A percentile compares a stretch with the other conserved stretches of the same genome.
phyloP scores from a whole-genome alignment of 139 green algal species.

The Edaphochlamys debaryana region DNA sequence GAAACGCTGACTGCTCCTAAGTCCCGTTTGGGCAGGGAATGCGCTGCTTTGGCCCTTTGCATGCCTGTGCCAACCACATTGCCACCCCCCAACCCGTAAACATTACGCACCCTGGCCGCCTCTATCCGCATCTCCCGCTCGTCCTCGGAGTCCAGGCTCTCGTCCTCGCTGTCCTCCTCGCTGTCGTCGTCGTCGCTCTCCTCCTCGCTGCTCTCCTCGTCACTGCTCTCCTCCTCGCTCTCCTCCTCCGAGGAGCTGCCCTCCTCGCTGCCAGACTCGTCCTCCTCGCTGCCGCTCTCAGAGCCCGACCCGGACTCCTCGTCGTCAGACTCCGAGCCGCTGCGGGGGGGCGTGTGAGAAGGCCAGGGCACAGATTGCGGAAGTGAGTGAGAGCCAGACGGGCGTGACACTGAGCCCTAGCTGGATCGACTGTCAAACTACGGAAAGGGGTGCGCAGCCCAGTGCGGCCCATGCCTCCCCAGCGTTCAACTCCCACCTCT shows the following conservation, averaged over 20 bases:
- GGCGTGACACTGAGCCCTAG: too few relatives aligned
- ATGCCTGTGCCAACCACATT: too few relatives aligned
- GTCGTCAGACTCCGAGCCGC: conserved; percentile 27
- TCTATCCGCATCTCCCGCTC: conserved; percentile 68
- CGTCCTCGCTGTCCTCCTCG: conserved; percentile 31
- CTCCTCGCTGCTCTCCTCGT: neutral
- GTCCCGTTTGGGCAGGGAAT: neutral
- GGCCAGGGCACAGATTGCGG: too few relatives aligned
- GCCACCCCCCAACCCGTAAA: too few relatives aligned
- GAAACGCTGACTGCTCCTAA: neutral
- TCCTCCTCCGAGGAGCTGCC: neutral
- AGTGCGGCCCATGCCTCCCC: too few relatives aligned
- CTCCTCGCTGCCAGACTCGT: conserved; percentile 21
- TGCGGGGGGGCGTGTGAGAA: neutral
- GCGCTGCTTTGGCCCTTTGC: too few relatives aligned
- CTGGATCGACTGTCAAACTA: too few relatives aligned
- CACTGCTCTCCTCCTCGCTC: neutral
- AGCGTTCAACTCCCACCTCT: too few relatives aligned
- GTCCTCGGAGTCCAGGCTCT: conserved; percentile 75
- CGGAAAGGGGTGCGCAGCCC: too few relatives aligned
- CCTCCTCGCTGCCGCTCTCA: conserved; percentile 34
- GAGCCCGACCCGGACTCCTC: conserved; percentile 19
- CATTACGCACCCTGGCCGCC: conserved; percentile 62
- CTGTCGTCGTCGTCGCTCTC: conserved; percentile 22
- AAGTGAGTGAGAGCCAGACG: too few relatives aligned